Evolutionary conservation across 2,329 filamentous ascomycete genomes (phyloP).

Genomic region (Rhynchosporium graminicola): DNA sequence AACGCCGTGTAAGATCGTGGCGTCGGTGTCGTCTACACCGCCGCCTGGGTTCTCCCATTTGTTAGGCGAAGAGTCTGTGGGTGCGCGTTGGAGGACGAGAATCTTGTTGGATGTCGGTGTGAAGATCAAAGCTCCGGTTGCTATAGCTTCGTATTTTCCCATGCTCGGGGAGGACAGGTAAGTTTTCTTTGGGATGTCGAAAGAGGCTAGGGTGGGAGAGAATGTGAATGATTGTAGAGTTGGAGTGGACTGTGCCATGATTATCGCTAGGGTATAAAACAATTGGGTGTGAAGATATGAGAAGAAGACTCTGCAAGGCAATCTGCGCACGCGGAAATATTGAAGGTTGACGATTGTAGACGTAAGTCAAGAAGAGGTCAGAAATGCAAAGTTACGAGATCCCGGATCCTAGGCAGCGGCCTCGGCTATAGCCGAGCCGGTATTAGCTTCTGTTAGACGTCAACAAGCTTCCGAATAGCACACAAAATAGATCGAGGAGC

Average conservation of each 20-base stretch:
- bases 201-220: not conserved
- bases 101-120: not conserved
- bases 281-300: too few species aligned
- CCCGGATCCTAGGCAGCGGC: not conserved
- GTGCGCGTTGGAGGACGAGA: constrained; percentile 22
- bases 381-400: too few species aligned
- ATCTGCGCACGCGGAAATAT: too few species aligned
- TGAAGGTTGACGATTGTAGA: too few species aligned
- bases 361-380: too few species aligned
- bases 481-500: too few species aligned
- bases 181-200: not conserved
- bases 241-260: not conserved
- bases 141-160: constrained; percentile 6
- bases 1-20: constrained; percentile 46
- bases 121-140: constrained; percentile 14
- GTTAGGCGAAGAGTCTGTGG: constrained; percentile 38
- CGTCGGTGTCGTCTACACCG: constrained; percentile 46
- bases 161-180: constrained; percentile 1
- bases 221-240: not conserved
- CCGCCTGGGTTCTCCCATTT: constrained; percentile 54
- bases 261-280: not conserved
- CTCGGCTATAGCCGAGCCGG: not conserved
- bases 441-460: not conserved
- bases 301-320: too few species aligned
- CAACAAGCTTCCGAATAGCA: too few species aligned